phyloP scores from a whole-genome alignment of 148 eudicot species.

The Dysphania ambrosioides region DNA sequence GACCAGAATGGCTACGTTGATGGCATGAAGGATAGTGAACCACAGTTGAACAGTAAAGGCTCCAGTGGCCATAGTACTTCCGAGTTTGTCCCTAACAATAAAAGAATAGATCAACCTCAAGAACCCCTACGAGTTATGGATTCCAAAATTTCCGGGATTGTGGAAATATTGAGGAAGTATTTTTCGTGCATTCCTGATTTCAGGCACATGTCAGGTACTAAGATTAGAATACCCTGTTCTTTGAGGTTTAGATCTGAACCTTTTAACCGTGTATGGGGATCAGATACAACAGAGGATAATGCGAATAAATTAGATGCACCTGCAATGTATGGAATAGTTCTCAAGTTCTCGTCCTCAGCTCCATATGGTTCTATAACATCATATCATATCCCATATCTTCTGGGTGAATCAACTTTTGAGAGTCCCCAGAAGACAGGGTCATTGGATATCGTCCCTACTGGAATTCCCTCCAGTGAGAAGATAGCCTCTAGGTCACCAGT shows the following conservation, averaged over 20 bases:
- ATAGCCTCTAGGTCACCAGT: conserved; percentile 44
- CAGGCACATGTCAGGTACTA: conserved; percentile 70
- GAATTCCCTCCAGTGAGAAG: conserved; percentile 34
- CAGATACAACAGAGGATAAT: conserved; percentile 25
- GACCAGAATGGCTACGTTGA: conserved; percentile 38
- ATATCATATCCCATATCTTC: conserved; percentile 75
- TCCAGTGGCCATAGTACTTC: conserved; percentile 21
- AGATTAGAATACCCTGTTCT: conserved; percentile 67
- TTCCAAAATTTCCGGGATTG: conserved; percentile 70
- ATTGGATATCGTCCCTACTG: conserved; percentile 66
- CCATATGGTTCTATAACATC: conserved; percentile 78
- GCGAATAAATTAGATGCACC: conserved; percentile 40
- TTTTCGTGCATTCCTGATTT: conserved; percentile 83
- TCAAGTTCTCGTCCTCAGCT: conserved; percentile 77
- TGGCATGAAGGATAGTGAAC: conserved; percentile 46
- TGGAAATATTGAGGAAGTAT: conserved; percentile 64
- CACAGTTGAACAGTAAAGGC: conserved; percentile 39
- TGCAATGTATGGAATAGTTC: conserved; percentile 79
- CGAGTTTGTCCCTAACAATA: conserved; percentile 31
- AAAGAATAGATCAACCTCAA: conserved; percentile 42
- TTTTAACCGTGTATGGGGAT: conserved; percentile 48
- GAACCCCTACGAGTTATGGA: conserved; percentile 94
- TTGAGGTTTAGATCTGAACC: conserved; percentile 68
- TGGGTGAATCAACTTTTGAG: conserved; percentile 53
- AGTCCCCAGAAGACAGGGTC: conserved; percentile 30